Evolutionary conservation across 2,329 filamentous ascomycete species (phyloP).

Genomic region (Geosmithia putterillii): DNA sequence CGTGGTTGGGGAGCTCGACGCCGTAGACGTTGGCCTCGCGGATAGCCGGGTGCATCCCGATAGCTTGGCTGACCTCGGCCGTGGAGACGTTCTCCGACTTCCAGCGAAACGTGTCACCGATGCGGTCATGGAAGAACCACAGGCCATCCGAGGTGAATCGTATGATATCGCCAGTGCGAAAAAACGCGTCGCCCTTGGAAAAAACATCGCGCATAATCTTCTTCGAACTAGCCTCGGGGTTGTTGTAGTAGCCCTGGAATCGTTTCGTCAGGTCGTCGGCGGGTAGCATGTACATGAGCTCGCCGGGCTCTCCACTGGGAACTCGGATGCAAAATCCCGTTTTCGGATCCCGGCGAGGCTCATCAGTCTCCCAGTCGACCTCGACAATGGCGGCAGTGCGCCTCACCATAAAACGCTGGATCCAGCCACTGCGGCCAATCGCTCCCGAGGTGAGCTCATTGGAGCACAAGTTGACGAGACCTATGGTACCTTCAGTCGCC

Average conservation of each 20-base stretch:
- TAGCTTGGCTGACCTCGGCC: constrained; percentile 64
- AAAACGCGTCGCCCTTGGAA: constrained; percentile 66
- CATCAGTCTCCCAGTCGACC: constrained; percentile 59
- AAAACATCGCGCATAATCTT: constrained; percentile 70
- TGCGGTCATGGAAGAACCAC: constrained; percentile 70
- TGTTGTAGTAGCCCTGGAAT: constrained; percentile 77
- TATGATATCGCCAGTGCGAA: constrained; percentile 73
- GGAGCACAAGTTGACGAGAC: constrained; percentile 58
- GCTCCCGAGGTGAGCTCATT: constrained; percentile 68
- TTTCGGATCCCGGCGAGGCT: constrained; percentile 52
- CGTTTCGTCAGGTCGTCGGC: constrained; percentile 45
- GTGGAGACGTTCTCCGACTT: constrained; percentile 79
- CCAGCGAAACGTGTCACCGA: constrained; percentile 70
- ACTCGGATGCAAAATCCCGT: constrained; percentile 57
- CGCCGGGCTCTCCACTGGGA: constrained; percentile 52
- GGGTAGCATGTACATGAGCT: constrained; percentile 63
- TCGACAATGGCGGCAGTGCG: constrained; percentile 45
- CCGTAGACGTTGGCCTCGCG: constrained; percentile 81
- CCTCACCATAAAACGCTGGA: constrained; percentile 45
- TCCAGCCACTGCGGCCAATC: constrained; percentile 57
- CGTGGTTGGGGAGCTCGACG: constrained; percentile 65
- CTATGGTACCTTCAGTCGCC: constrained; percentile 59
- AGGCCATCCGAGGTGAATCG: constrained; percentile 58
- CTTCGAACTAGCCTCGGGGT: constrained; percentile 53
- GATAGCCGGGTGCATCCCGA: constrained; percentile 55